These are phyloP conservation scores for Populus hybrid DNA, from an alignment of 441 rosid genomes.

Conservation along the genomic window DNA sequence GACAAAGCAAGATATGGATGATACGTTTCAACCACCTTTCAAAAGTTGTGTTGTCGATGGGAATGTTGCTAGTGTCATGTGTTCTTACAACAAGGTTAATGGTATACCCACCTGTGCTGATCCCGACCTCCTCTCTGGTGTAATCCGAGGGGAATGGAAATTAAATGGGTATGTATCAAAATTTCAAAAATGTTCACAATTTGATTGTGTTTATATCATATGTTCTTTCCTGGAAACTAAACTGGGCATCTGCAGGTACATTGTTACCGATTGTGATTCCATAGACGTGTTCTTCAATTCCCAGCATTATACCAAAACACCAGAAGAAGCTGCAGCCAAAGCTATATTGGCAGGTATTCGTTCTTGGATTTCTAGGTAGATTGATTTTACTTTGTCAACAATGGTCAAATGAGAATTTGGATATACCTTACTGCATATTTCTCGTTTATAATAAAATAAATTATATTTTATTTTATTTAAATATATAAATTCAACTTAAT, in stretches of 20 bases:
- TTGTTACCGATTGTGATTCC: slow-evolving; percentile 85
- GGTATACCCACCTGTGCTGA: slow-evolving; percentile 91
- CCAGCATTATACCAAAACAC: slow-evolving; percentile 85
- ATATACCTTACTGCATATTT: neutral
- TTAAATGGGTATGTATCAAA: slow-evolving; percentile 56
- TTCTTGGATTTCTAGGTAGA: neutral
- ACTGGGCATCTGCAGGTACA: slow-evolving; percentile 48
- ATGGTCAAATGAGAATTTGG: neutral
- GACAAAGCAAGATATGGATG: slow-evolving; percentile 82
- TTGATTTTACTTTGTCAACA: neutral
- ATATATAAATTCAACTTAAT: too few species aligned
- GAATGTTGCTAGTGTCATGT: slow-evolving; percentile 95
- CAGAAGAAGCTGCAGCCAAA: slow-evolving; percentile 78
- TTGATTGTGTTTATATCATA: neutral
- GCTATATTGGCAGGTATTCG: slow-evolving; percentile 57
- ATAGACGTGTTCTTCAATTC: slow-evolving; percentile 47
- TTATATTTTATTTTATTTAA: too few species aligned
- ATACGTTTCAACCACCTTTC: slow-evolving; percentile 92
- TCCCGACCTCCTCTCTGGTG: slow-evolving; percentile 60
- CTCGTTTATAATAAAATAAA: neutral
- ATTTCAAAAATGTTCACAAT: neutral
- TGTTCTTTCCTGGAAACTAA: neutral
- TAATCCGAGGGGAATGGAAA: slow-evolving; percentile 79
- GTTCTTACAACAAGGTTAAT: slow-evolving; percentile 85
- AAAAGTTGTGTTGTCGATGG: slow-evolving; percentile 90